Evolutionary conservation across 75 land plant species (phyloP), one percentile per base, ranked within the genome.

Genomic region (Isoetes taiwanensis): DNA sequence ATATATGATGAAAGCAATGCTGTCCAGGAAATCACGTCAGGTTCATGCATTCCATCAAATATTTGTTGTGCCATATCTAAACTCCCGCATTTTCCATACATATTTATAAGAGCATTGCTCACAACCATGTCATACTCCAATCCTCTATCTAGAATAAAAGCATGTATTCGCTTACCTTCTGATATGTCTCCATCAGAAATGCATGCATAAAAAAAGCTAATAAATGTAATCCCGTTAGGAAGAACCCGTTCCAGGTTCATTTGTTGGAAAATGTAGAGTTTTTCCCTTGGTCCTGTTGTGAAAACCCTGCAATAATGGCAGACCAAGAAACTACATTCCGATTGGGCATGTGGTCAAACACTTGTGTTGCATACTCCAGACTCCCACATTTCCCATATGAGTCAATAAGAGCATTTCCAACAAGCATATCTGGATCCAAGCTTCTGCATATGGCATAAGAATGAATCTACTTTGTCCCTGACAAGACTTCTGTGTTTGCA

Each of bases 241-340:
- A 55, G 71, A 8, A 75, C 28, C n/a, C 86, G 78, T 65, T 82
- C 78, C 54, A 71, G 76, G 48, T 74, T 76, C 86, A 82, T 82
- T 72, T 80, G 76, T n/a, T n/a, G n/a, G n/a, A n/a, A n/a, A n/a
- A n/a, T n/a, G n/a, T n/a, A n/a, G n/a, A n/a, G n/a, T n/a, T n/a
- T n/a, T n/a, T n/a, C n/a, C n/a, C n/a, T n/a, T n/a, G n/a, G n/a
- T n/a, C n/a, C n/a, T n/a, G n/a, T n/a, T n/a, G n/a, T n/a, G n/a
- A n/a, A n/a, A n/a, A n/a, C n/a, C n/a, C n/a, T n/a, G n/a, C n/a
- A n/a, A n/a, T n/a, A n/a, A n/a, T n/a, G n/a, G n/a, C n/a, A n/a
- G n/a, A n/a, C n/a, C n/a, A n/a, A n/a, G n/a, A n/a, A n/a, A n/a
- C n/a, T n/a, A n/a, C n/a, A n/a, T n/a, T n/a, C n/a, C n/a, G n/a